A percentile compares a stretch with the other conserved stretches of the same genome.
Evolutionary conservation across 192 early-diverging fungal species (phyloP).

Genomic region (Backusella macrospora): DNA sequence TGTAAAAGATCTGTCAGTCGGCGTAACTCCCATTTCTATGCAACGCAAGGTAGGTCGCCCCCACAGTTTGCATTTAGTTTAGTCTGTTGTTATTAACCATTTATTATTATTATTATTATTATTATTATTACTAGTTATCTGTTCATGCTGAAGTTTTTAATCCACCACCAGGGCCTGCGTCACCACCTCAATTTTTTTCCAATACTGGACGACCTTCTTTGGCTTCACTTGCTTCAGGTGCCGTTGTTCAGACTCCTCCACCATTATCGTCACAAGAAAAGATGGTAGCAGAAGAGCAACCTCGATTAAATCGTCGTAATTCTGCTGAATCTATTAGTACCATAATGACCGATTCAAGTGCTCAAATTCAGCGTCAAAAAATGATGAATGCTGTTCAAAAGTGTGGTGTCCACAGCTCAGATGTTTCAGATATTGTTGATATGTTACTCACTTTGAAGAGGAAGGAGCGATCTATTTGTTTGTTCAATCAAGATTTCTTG

Average conservation of each 20-base stretch:
- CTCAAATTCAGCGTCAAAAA: slow-evolving; percentile 35
- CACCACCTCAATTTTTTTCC: slow-evolving; percentile 10
- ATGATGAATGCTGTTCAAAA: slow-evolving; percentile 37
- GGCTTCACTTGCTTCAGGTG: slow-evolving; percentile 27
- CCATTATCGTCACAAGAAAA: background rate
- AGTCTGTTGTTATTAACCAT: background rate
- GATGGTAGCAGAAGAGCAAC: background rate
- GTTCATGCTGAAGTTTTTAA: background rate
- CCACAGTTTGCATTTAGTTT: background rate
- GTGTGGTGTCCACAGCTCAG: slow-evolving; percentile 7
- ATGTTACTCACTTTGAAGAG: slow-evolving; percentile 38
- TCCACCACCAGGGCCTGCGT: background rate
- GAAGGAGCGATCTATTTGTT: slow-evolving; percentile 41
- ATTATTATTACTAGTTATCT: background rate
- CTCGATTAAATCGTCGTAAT: slow-evolving; percentile 14
- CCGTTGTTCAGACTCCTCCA: slow-evolving; percentile 19
- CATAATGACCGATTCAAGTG: slow-evolving; percentile 36
- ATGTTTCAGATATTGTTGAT: slow-evolving; percentile 39
- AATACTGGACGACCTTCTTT: slow-evolving; percentile 20
- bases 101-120: background rate
- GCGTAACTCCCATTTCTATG: background rate
- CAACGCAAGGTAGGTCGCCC: slow-evolving; percentile 10
- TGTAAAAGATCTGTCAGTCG: slow-evolving; percentile 13
- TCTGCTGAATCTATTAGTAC: slow-evolving; percentile 37
- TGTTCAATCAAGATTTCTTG: slow-evolving; percentile 43